phyloP scores from a whole-genome alignment of 108 stramenopile genomes.

The Epithemia pelagica region DNA sequence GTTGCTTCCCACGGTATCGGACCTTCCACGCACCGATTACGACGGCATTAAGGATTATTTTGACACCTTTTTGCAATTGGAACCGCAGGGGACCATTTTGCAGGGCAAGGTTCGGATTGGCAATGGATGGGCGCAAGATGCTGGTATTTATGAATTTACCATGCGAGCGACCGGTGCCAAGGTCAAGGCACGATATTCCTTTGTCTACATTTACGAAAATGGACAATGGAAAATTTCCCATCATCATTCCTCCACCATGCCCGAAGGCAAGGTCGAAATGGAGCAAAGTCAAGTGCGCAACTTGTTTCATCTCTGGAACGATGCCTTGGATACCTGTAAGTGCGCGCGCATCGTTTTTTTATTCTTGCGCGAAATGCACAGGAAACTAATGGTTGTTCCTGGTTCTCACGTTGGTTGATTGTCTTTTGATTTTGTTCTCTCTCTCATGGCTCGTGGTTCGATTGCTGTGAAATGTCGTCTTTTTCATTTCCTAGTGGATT shows the following conservation, averaged over 20 bases:
- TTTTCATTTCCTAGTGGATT: too few relatives aligned
- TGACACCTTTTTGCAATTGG: slow-evolving; percentile 42
- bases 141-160: slow-evolving; percentile 34
- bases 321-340: slow-evolving; percentile 41
- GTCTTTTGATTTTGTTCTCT: too few relatives aligned
- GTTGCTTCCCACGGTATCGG: slow-evolving; percentile 50
- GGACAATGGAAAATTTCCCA: slow-evolving; percentile 57
- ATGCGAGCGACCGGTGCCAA: slow-evolving; percentile 29
- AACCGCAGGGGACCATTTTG: slow-evolving; percentile 50
- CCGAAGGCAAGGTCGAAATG: slow-evolving; percentile 33
- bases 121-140: slow-evolving; percentile 32
- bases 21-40: slow-evolving; percentile 43
- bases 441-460: too few relatives aligned
- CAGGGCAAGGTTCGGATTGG: slow-evolving; percentile 48
- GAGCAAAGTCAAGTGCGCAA: slow-evolving; percentile 31
- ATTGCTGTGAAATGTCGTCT: too few relatives aligned
- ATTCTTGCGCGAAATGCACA: too few relatives aligned
- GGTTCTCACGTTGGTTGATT: too few relatives aligned
- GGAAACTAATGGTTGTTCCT: too few relatives aligned
- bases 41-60: slow-evolving; percentile 60
- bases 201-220: slow-evolving; percentile 33
- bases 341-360: too few relatives aligned
- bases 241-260: slow-evolving; percentile 44
- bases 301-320: slow-evolving; percentile 51
- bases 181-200: slow-evolving; percentile 40